Evolutionary conservation across 1,284 basidiomycete species (phyloP).

Genomic region (Boletus smithii): DNA sequence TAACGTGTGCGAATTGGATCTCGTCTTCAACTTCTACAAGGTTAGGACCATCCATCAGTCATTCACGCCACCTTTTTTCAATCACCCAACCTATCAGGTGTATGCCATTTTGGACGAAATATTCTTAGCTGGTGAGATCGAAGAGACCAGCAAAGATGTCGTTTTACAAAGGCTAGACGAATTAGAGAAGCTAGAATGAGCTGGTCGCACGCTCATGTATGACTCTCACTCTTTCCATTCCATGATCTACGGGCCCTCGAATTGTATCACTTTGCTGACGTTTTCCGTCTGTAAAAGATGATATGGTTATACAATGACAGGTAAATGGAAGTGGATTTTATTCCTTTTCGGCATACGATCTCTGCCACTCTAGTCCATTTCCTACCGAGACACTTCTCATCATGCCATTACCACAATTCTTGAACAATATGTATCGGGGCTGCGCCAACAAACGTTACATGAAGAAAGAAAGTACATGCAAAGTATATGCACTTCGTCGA

Average conservation of each 20-base stretch:
- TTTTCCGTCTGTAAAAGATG: conserved; percentile 9
- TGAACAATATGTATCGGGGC: too few relatives aligned
- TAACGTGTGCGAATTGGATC: conserved; percentile 94
- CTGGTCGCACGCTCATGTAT: conserved; percentile 5
- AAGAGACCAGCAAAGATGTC: conserved; percentile 96
- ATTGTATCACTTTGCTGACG: conserved; percentile 15
- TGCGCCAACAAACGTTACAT: neutral
- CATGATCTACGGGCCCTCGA: conserved; percentile 4
- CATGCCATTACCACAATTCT: neutral
- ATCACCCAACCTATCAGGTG: conserved; percentile 49
- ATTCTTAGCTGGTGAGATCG: conserved; percentile 97
- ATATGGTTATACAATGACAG: conserved; percentile 10
- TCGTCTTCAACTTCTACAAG: conserved; percentile 99
- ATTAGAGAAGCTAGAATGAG: conserved; percentile 83
- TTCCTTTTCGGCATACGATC: neutral
- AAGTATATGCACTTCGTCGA: neutral
- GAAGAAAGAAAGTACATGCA: neutral
- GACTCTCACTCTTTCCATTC: conserved; percentile 5
- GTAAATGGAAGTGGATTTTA: conserved; percentile 23
- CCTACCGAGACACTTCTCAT: neutral
- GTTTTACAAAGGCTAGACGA: conserved; percentile 87
- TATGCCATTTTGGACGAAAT: conserved; percentile 98
- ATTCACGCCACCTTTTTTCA: conserved; percentile 6
- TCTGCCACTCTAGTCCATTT: neutral
- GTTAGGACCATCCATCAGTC: conserved; percentile 38